A percentile compares a stretch with the other conserved stretches of the same genome.
Evolutionary conservation across 768 basidiomycete genomes (phyloP).

Genomic region (Boletus patriciae): DNA sequence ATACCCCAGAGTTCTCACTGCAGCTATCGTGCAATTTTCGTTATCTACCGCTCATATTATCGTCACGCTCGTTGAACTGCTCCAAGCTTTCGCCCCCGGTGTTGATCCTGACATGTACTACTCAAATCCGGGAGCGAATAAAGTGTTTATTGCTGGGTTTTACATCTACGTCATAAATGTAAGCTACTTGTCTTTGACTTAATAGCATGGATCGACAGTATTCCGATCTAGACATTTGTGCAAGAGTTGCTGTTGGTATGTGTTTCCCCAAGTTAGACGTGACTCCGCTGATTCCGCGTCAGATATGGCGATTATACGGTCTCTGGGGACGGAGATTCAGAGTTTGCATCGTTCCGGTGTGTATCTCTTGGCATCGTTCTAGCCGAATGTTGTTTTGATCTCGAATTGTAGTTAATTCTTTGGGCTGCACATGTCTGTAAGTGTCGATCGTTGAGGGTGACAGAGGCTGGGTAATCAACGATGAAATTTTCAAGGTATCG

Average conservation of each 20-base stretch:
- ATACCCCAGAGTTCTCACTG: no score
- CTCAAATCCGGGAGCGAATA: slow-evolving; percentile 1
- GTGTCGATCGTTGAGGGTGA: not conserved
- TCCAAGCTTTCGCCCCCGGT: no score
- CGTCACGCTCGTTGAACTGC: no score
- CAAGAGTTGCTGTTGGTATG: no score
- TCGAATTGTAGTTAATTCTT: slow-evolving; percentile 9
- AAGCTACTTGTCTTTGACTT: not conserved
- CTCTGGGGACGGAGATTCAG: slow-evolving; percentile 11
- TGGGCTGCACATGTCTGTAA: slow-evolving; percentile 20
- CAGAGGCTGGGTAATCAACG: not conserved
- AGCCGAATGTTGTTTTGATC: no score
- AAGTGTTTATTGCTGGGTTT: slow-evolving; percentile 13
- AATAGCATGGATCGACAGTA: no score
- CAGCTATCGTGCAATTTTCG: no score
- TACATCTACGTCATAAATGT: slow-evolving; percentile 23
- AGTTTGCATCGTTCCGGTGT: slow-evolving; percentile 17
- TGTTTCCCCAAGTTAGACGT: no score
- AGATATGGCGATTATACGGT: slow-evolving; percentile 27
- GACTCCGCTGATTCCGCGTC: not conserved
- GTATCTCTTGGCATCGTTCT: not conserved
- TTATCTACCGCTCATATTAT: no score
- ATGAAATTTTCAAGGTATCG: slow-evolving; percentile 8
- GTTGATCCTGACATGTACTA: no score
- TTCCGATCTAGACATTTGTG: no score